Base-by-base conservation (phyloP, 1,284 basidiomycete species). In the Ceratobasidium papillatum region DNA sequence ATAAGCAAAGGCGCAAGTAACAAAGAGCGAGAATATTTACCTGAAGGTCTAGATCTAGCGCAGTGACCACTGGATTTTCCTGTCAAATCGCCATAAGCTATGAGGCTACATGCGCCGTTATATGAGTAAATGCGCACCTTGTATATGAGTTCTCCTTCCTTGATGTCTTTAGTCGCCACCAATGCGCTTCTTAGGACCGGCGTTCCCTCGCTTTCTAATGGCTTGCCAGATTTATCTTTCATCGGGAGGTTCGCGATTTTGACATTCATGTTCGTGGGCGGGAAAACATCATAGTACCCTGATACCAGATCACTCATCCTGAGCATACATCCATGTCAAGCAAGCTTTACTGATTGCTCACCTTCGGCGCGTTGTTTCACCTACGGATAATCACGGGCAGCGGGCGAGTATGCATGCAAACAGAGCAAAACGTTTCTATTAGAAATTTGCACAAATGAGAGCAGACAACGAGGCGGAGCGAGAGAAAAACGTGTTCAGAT, bases 251-350 rank as follows among this genome's bases (percentile, higher is more conserved):
- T 81, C 76, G 88, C 84, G 38, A 92, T 83, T 30, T 85, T 84
- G 36, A 93, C 91, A 78, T 92, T 90, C 85, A 86, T 89, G 49
- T 83, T 84, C 80, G 89, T 89, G 41, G 88, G 87, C 30, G 92
- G 92, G 85, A 94, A 94, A 74, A 82, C 80, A 45, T 91, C 83
- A 79, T 90, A 93, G 80, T 94, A 94, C 75, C 89, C 92, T 94
- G 83, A 52, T 66, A 36, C 19, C 34, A 36, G 1, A 52, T 41
- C 25, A 45, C 41, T 34, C n/a, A 34, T 14, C 74, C 78, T 80
- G 75, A 79, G 80, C 79, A 76, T 68, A 66, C 79, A 78, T 68
- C 78, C 74, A 41, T 22, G 2, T 19, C 43, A 30, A 76, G 75
- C 45, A 54, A 56, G 75, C 75, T 78, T 75, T 77, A 80, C 17